phyloP scores from a whole-genome alignment of 371 early-diverging fungal species.

The Mycotypha africana region DNA sequence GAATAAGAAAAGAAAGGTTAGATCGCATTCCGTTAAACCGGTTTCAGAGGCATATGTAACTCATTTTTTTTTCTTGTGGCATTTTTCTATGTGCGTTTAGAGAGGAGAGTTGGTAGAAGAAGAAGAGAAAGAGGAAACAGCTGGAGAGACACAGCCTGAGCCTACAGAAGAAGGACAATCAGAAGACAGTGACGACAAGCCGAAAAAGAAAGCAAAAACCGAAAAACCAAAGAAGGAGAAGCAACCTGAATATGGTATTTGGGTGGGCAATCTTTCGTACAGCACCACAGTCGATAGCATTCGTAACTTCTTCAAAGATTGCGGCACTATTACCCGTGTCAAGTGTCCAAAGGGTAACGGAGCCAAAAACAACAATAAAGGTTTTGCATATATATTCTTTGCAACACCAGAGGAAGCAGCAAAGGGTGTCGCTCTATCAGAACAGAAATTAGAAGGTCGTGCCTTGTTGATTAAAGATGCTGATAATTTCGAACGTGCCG shows the following conservation, averaged over 20 bases:
- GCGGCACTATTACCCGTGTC: constrained; percentile 63
- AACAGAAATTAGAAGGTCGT: constrained; percentile 55
- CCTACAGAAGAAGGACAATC: constrained; percentile 19
- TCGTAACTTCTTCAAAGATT: constrained; percentile 50
- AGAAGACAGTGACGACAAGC: constrained; percentile 11
- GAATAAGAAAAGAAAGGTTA: constrained; percentile 41
- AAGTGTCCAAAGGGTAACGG: constrained; percentile 53
- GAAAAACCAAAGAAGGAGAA: constrained; percentile 36
- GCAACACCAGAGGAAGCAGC: constrained; percentile 45
- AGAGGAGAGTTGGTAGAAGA: constrained; percentile 31
- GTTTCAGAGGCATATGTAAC: no score
- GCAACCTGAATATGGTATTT: constrained; percentile 53
- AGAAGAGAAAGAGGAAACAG: constrained; percentile 20
- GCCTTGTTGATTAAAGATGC: constrained; percentile 65
- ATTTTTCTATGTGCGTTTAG: constrained; percentile 11
- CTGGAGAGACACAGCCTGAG: constrained; percentile 15
- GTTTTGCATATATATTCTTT: constrained; percentile 73
- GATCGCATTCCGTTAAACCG: not conserved
- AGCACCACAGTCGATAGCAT: constrained; percentile 50
- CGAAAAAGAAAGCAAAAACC: constrained; percentile 29
- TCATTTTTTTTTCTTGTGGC: not conserved
- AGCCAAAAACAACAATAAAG: constrained; percentile 42
- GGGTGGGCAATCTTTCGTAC: constrained; percentile 75
- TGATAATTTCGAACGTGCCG: constrained; percentile 53
- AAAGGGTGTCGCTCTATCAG: constrained; percentile 56